A percentile compares a stretch with the other conserved stretches of the same genome.
phyloP scores from a whole-genome alignment of 208 protist species.

The Naegleria gruberi region DNA sequence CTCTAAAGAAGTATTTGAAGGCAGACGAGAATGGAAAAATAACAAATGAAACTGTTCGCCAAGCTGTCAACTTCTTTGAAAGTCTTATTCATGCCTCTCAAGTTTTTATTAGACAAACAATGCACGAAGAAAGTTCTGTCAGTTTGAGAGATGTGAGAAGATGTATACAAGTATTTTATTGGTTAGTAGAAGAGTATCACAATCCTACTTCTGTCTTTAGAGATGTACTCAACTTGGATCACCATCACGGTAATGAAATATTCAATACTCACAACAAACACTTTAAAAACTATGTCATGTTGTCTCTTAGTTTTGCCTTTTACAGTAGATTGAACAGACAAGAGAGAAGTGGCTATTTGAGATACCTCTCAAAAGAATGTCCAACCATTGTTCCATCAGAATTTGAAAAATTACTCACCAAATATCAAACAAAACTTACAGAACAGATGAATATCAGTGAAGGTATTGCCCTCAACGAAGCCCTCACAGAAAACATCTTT shows the following conservation, averaged over 20 bases:
- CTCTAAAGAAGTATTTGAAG: too few relatives aligned
- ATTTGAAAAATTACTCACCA: neutral
- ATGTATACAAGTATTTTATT: slow-evolving; percentile 1
- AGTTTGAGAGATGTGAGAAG: slow-evolving; percentile 31
- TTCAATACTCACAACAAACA: neutral
- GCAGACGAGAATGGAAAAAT: too few relatives aligned
- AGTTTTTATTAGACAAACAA: slow-evolving; percentile 18
- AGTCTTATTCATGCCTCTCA: neutral
- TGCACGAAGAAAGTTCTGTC: slow-evolving; percentile 15
- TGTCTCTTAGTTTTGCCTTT: neutral
- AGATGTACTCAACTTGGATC: neutral
- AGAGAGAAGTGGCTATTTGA: neutral
- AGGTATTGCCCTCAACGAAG: slow-evolving; percentile 53
- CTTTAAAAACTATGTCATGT: neutral
- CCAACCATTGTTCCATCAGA: neutral
- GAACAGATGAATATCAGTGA: slow-evolving; percentile 9
- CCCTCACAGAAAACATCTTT: slow-evolving; percentile 60
- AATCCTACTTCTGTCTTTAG: neutral
- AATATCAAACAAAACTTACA: neutral
- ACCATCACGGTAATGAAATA: neutral
- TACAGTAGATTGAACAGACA: neutral
- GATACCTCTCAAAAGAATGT: neutral
- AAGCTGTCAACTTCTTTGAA: neutral
- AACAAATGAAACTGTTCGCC: too few relatives aligned
- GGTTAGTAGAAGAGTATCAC: neutral